These are phyloP conservation scores for Puccinia brachypodii DNA, from an alignment of 1,284 basidiomycete species.

Conservation along the genomic window DNA sequence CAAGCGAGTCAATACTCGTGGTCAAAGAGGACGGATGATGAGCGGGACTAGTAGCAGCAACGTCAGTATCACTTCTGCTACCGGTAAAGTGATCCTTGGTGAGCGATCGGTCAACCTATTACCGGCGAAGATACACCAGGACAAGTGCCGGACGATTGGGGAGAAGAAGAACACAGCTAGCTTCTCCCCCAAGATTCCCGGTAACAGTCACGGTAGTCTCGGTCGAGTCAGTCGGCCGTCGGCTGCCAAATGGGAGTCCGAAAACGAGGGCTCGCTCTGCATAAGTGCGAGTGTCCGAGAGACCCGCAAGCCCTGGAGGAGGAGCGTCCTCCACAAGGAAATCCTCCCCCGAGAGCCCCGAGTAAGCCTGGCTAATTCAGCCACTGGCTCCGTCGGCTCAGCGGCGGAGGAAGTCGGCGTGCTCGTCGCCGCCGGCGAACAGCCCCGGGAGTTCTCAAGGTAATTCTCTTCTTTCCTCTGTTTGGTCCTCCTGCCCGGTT, in stretches of 20 bases:
- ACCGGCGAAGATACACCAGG: not conserved
- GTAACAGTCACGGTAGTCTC: not conserved
- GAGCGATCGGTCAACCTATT: conserved; percentile 31
- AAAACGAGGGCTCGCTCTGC: not conserved
- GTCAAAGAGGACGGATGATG: not conserved
- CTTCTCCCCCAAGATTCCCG: not conserved
- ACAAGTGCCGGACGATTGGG: not conserved
- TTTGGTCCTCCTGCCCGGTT: not conserved
- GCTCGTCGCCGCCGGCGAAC: conserved; percentile 19
- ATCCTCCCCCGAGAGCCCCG: not conserved
- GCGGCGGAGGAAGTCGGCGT: conserved; percentile 8
- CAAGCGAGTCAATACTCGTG: not conserved
- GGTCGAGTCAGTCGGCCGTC: not conserved
- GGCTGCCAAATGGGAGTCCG: not conserved
- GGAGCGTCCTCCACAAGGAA: conserved; percentile 10
- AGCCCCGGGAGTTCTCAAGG: not conserved
- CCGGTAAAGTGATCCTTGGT: not conserved
- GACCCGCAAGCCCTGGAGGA: not conserved
- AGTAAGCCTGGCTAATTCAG: not conserved
- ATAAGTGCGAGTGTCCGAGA: conserved; percentile 1
- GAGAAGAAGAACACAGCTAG: not conserved
- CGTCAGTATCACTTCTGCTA: conserved; percentile 8
- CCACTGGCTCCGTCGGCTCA: not conserved
- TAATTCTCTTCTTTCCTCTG: not conserved
- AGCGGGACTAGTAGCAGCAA: conserved; percentile 9